A percentile compares a stretch with the other conserved stretches of the same genome.
phyloP scores from a whole-genome alignment of 441 rosid species.

The Gossypium gossypioides region DNA sequence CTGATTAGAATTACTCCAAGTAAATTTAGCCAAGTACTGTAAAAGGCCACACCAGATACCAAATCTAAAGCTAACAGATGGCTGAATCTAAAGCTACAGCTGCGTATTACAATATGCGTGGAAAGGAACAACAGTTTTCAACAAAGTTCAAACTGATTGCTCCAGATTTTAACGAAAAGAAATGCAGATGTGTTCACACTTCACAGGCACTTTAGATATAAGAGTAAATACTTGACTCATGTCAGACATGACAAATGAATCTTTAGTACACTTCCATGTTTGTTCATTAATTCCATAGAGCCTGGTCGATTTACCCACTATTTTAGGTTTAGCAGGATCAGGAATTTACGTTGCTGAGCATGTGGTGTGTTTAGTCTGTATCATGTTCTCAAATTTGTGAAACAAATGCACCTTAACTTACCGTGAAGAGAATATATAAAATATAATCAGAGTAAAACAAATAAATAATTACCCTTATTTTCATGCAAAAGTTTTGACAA shows the following conservation, averaged over 20 bases:
- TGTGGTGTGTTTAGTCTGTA: neutral
- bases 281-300: neutral
- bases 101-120: neutral
- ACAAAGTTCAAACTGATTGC: neutral
- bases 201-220: neutral
- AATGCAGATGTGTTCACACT: neutral
- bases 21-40: neutral
- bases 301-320: neutral
- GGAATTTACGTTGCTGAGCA: neutral
- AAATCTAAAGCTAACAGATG: neutral
- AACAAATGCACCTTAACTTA: neutral
- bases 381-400: neutral
- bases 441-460: neutral
- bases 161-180: neutral
- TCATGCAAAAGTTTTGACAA: slow-evolving; percentile 1
- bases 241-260: neutral
- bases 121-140: neutral
- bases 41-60: neutral
- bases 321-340: neutral
- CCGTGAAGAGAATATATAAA: neutral
- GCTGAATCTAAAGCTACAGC: neutral
- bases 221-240: neutral
- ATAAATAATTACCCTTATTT: neutral
- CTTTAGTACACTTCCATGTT: neutral
- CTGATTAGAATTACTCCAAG: neutral